A percentile compares a stretch with the other conserved stretches of the same genome.
Conservation (phyloP, 768 basidiomycete genomes). For the Hypholoma fasciculare region DNA sequence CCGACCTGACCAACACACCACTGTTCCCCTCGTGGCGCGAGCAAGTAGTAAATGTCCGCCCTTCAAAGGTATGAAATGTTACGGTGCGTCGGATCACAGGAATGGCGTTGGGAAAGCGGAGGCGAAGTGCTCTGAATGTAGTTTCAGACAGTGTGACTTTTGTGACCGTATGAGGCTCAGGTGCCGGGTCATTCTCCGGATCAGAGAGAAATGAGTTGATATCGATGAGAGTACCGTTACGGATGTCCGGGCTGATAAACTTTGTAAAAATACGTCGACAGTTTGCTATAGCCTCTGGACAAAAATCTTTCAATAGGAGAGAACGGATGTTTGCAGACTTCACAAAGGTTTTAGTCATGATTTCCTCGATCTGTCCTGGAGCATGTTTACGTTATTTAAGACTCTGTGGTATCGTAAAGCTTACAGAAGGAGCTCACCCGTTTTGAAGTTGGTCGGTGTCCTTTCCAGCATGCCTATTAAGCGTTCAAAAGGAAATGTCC, state of each 20-base stretch:
- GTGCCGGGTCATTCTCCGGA: neutral
- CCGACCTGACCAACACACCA: neutral
- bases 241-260: neutral
- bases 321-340: slow-evolving; percentile 1
- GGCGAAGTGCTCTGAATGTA: neutral
- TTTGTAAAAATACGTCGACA: neutral
- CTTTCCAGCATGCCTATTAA: slow-evolving; percentile 27
- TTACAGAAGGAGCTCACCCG: slow-evolving; percentile 6
- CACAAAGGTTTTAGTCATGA: slow-evolving; percentile 2
- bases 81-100: neutral
- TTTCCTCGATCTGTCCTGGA: slow-evolving; percentile 5
- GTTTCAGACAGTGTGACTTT: neutral
- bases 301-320: slow-evolving; percentile 3
- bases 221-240: neutral
- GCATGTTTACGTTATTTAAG: no score
- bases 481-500: slow-evolving; percentile 34
- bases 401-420: neutral
- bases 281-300: slow-evolving; percentile 2
- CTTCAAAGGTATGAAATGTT: neutral
- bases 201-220: neutral
- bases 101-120: neutral
- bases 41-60: neutral
- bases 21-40: neutral
- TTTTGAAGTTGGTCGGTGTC: slow-evolving; percentile 16
- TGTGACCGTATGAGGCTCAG: neutral